Evolutionary conservation across 1,284 basidiomycete species (phyloP), one percentile per base, ranked within the genome.

Genomic region (Phlebopus sp.): DNA sequence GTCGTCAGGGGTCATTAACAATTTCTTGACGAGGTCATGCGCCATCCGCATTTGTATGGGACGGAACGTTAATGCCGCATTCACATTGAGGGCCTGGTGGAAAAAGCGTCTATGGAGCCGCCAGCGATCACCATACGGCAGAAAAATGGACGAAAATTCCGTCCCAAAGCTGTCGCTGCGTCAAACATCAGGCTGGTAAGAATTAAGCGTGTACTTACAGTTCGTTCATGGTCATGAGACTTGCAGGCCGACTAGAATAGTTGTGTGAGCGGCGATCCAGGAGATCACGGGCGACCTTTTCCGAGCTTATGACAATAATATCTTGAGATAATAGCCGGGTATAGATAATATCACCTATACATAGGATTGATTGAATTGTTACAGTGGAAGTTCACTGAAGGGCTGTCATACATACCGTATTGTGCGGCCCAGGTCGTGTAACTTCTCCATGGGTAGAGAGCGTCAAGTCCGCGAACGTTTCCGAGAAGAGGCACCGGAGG

Each of bases 101-200:
- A 64, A 65, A 15, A 61, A 8, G n/a, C 60, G 47, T 11, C 62
- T 57, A 46, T 62, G 59, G 34, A 62, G 58, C 1, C 59, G 58
- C 59, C 62, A 64, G 5, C 46, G 48, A 41, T 60, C 55, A n/a
- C 58, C 50, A 39, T 64, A 60, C 3, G 52, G 59, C 10, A 60
- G 15, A 19, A 53, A 53, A 40, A 58, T 40, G 6, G 59, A 60
- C 2, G 49, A 39, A 40, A 62, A 62, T 6, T 51, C 58, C 4
- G 31, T 37, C 10, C 55, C 58, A 17, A 58, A 42, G 25, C 59
- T 64, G 13, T 14, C 18, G 17, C 10, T 25, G 21, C 3, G 44
- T 17, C 35, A 18, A 40, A 15, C 18, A 15, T 11, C 7, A 2
- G 3, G 31, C 13, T 31, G 1, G 31, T 31, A 14, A 7, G 18